phyloP scores from a whole-genome alignment of 257 asterid species.

The Craterostigma plantagineum region DNA sequence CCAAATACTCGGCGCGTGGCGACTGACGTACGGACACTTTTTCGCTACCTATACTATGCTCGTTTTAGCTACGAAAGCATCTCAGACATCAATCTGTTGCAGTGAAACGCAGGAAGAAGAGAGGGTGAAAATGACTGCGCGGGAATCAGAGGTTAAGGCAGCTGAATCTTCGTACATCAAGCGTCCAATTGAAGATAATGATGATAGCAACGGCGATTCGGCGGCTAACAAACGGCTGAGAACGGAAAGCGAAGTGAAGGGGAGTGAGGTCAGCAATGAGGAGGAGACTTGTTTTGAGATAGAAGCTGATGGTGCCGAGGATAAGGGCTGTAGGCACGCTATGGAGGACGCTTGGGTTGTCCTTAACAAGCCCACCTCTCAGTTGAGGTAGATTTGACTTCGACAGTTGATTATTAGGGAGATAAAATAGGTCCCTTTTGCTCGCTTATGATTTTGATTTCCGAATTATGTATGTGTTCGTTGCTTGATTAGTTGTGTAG shows the following conservation, averaged over 20 bases:
- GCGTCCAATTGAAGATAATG: constrained; percentile 16
- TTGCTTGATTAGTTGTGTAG: not conserved
- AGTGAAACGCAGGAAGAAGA: no score
- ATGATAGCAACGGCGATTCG: constrained; percentile 5
- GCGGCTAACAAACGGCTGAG: constrained; percentile 19
- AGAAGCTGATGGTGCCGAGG: constrained; percentile 83
- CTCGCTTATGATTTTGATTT: not conserved
- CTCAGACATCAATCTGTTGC: no score
- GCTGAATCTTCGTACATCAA: constrained; percentile 13
- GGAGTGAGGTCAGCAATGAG: constrained; percentile 6
- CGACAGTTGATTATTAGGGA: constrained; percentile 20
- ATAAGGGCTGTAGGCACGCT: constrained; percentile 58
- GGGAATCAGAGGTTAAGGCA: constrained; percentile 10
- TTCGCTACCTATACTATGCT: no score
- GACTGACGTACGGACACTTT: no score
- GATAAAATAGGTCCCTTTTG: constrained; percentile 18
- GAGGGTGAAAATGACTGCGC: constrained; percentile 10
- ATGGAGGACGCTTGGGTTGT: constrained; percentile 84
- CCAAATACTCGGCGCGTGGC: no score
- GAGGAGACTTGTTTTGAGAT: constrained; percentile 14
- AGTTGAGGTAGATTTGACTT: constrained; percentile 14
- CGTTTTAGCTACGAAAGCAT: no score
- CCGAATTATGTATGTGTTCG: no score
- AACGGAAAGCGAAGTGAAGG: constrained; percentile 12
- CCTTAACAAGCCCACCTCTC: constrained; percentile 36